Conservation (phyloP, 768 basidiomycete genomes). For the Boletus rex-veris region DNA sequence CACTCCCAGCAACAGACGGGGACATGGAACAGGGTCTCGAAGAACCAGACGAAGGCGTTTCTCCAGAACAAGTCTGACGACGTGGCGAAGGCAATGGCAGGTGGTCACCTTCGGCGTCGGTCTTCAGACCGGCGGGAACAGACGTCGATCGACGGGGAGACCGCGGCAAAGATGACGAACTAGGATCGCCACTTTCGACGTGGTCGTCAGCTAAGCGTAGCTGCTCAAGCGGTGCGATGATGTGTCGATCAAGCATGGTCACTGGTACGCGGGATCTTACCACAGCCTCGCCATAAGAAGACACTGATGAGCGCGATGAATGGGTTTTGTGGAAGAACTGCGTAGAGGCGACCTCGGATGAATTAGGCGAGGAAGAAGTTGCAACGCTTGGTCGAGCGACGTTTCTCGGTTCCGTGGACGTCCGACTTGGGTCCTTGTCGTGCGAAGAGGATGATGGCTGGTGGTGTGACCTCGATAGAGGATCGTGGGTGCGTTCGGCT, state of each 20-base stretch:
- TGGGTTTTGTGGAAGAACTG: conserved; percentile 49
- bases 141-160: conserved; percentile 21
- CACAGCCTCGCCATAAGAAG: conserved; percentile 48
- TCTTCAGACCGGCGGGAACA: conserved; percentile 11
- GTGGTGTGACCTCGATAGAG: conserved; percentile 6
- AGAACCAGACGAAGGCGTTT: conserved; percentile 29
- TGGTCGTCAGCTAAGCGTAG: conserved; percentile 35
- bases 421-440: conserved; percentile 4
- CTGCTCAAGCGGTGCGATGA: conserved; percentile 57
- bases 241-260: conserved; percentile 38
- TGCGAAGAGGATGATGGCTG: conserved; percentile 1
- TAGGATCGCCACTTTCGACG: not conserved
- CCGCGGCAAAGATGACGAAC: not conserved
- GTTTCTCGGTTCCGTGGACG: conserved; percentile 5
- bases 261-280: conserved; percentile 38
- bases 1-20: conserved; percentile 31
- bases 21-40: conserved; percentile 43
- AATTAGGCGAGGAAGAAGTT: conserved; percentile 58
- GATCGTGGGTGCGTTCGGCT: conserved; percentile 1
- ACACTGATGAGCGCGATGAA: conserved; percentile 52
- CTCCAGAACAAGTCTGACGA: conserved; percentile 10
- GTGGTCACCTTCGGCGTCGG: conserved; percentile 2
- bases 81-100: conserved; percentile 10
- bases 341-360: conserved; percentile 53
- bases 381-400: conserved; percentile 42